phyloP scores from a whole-genome alignment of 441 rosid species.

The Mallotus japonicus region DNA sequence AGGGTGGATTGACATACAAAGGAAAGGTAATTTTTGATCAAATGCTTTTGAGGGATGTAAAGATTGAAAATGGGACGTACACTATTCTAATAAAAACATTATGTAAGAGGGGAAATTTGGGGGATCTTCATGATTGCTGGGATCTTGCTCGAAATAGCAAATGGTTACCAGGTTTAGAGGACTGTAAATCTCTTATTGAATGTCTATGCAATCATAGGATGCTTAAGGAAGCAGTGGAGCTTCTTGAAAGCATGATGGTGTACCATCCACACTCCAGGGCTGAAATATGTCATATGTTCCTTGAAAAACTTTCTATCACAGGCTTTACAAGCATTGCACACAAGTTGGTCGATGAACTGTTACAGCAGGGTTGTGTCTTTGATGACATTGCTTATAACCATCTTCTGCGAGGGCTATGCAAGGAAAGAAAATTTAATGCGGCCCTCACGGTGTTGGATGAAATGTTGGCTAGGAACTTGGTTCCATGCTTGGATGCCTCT shows the following conservation, averaged over 20 bases:
- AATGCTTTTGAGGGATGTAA: slow-evolving; percentile 44
- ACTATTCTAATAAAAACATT: slow-evolving; percentile 46
- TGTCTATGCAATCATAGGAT: slow-evolving; percentile 46
- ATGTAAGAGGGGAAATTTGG: slow-evolving; percentile 46
- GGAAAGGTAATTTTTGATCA: slow-evolving; percentile 45
- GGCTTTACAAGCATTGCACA: slow-evolving; percentile 46
- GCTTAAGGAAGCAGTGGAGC: slow-evolving; percentile 55
- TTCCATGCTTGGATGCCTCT: slow-evolving; percentile 37
- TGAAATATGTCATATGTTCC: slow-evolving; percentile 35
- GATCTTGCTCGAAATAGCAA: slow-evolving; percentile 39
- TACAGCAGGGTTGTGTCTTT: slow-evolving; percentile 40
- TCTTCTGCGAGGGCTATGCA: slow-evolving; percentile 55
- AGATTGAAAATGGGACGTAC: slow-evolving; percentile 41
- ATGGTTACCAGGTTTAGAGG: slow-evolving; percentile 51
- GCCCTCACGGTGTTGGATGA: slow-evolving; percentile 45
- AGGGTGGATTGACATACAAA: slow-evolving; percentile 46
- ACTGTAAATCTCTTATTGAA: slow-evolving; percentile 40
- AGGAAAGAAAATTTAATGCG: slow-evolving; percentile 36
- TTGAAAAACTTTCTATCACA: slow-evolving; percentile 51
- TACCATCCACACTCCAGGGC: slow-evolving; percentile 35
- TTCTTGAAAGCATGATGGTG: slow-evolving; percentile 50
- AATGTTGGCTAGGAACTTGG: slow-evolving; percentile 38
- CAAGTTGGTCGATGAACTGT: slow-evolving; percentile 45
- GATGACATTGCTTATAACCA: slow-evolving; percentile 40
- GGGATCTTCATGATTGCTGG: slow-evolving; percentile 42